Base-by-base conservation (phyloP, 2,329 filamentous ascomycete genomes). In the Pezicula rhizophila region DNA sequence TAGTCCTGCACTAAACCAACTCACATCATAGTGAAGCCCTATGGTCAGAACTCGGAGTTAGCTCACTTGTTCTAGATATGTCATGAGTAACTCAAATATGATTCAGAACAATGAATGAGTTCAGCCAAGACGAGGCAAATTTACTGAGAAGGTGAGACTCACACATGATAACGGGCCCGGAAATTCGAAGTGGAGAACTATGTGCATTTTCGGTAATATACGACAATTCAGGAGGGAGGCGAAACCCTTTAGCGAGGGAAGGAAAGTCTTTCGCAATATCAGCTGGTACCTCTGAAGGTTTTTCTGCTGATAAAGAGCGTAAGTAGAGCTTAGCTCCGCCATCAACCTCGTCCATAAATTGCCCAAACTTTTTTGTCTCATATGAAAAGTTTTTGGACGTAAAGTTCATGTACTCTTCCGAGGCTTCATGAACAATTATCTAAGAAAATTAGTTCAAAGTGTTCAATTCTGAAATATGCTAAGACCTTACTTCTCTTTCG, bases 361-460 rank as follows among this genome's bases (percentile, higher is more conserved):
- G 68, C 1, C 74, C 77, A 57, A 95, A 89, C 2, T 70, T 61
- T 53, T 84, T 82, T 4, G 80, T 87, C 8, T 77, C 72, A 62
- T 95, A 95, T 34, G 71, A 69, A 62, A 95, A 95, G 65, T 95
- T 95, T 67, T 95, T 95, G 41, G 75, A 72, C 49, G 82, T 82
- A 62, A 96, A 95, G 57, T 88, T 84, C 85, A 95, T 89, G 41
- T 78, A 78, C 26, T 78, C 72, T 4, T 72, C 75, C 6, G 73
- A 67, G 17, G 84, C 81, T 55, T 87, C 79, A 60, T 96, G 90
- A 4, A 95, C 79, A 10, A 89, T 74, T 12, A 95, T 77, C 78
- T 87, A 54, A 33, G 40, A 20, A 15, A 3, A 34, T 62, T 49
- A 60, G 56, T 38, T 26, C 33, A 12, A 34, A 18, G 37, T 23